Percentiles rank a stretch among this genome's conserved stretches.
phyloP scores from a whole-genome alignment of 306 rosid species.

The Dalbergia oliveri region DNA sequence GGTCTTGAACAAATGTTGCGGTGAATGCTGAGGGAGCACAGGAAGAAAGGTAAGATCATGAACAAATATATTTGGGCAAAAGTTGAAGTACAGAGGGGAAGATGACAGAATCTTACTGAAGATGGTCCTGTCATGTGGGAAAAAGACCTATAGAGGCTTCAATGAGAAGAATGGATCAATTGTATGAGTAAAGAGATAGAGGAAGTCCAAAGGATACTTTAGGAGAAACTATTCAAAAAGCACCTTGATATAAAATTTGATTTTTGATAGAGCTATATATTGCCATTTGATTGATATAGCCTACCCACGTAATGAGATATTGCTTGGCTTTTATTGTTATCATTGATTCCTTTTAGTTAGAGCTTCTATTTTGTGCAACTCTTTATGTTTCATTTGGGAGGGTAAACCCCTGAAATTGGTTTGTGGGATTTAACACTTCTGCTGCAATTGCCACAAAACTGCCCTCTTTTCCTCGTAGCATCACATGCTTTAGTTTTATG shows the following conservation, averaged over 20 bases:
- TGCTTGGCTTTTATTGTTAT: background rate
- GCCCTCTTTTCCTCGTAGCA: background rate
- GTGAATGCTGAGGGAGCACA: background rate
- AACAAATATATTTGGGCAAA: background rate
- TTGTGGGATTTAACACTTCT: background rate
- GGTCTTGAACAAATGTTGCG: background rate
- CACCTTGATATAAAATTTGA: background rate
- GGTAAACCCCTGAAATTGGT: background rate
- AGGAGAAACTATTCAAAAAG: background rate
- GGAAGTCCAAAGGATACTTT: background rate
- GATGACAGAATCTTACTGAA: background rate
- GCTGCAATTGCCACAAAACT: conserved; percentile 7
- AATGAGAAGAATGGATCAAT: background rate
- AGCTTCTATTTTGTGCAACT: background rate
- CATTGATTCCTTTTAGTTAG: background rate
- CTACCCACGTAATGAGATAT: background rate
- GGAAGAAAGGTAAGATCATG: background rate
- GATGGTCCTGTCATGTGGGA: background rate
- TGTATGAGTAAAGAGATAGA: background rate
- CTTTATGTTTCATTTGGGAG: conserved; percentile 20
- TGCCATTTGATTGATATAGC: background rate
- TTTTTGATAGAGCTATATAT: background rate
- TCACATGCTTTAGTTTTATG: conserved; percentile 7
- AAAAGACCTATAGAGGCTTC: background rate
- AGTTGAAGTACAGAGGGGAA: background rate